Evolutionary conservation across 495 filamentous ascomycete genomes (phyloP), one percentile per base, ranked within the genome.

Genomic region (Thermothielavioides terrestris): DNA sequence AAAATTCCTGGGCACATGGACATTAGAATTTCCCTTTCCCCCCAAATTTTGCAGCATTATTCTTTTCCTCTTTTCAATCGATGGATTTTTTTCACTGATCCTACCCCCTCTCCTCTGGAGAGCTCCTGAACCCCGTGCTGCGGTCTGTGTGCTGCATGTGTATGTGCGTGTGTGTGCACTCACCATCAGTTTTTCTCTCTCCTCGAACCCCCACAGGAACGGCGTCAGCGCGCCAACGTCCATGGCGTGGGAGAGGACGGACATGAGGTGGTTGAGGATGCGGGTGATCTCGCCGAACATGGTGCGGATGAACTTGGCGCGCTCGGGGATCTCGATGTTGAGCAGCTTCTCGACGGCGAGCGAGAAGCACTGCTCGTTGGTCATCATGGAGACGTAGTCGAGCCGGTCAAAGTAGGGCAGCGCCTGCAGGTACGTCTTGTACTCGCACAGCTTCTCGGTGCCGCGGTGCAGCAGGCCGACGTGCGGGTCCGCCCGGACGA

Each of bases 361-460:
- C 11, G 88, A 80, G 67, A 84, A 99, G 61, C 91, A 96, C 72
- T 99, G 94, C 77, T 99, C 94, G 69, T 96, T 96, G 54, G 92
- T 97, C 92, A 97, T 98, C 94, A 99, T 99, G 66, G 89, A 95
- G 49, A 96, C 91, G 68, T 99, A 99, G 68, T 99, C 94, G 67
- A 99, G 74, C 53, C 94, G 86, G 73, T 99, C 94, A 65, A 99
- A 99, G 74, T 99, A 99, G 27, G 94, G 94, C 63, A 99, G 74
- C 46, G 94, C 94, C 68, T 99, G 94, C 59, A 97, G 81, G 66
- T 99, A 99, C 42, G 89, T 95, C 79, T 92, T 94, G 77, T 99
- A 99, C 76, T 99, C 94, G 68, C 96, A 97, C 74, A 99, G 82
- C 80, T 99, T 99, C 78, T 99, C 94, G 48, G 94, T 99, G 56